Evolutionary conservation across 2,329 filamentous ascomycete genomes (phyloP).

Genomic region (Myotisia sp.): DNA sequence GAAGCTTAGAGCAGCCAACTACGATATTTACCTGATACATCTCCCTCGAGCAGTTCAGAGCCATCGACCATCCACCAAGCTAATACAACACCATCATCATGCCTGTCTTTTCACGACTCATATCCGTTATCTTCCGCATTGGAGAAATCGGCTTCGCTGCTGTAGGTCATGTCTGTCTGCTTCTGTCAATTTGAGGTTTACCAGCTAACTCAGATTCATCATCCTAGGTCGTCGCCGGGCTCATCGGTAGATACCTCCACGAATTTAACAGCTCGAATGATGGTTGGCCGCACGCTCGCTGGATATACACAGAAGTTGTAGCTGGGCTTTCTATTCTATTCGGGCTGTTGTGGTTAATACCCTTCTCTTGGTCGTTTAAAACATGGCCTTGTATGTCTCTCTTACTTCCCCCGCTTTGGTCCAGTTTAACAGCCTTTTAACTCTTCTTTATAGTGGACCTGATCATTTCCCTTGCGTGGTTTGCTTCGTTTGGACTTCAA

Average conservation of each 20-base stretch:
- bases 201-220: neutral
- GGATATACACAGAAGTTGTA: conserved; percentile 62
- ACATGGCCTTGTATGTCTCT: conserved; percentile 44
- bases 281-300: conserved; percentile 46
- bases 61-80: too few relatives aligned
- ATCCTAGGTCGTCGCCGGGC: conserved; percentile 44
- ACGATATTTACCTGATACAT: too few relatives aligned
- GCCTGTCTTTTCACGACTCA: conserved; percentile 39
- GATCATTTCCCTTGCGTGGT: conserved; percentile 55
- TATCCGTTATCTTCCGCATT: conserved; percentile 45
- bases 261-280: conserved; percentile 28
- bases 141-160: conserved; percentile 55
- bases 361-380: conserved; percentile 52
- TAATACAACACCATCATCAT: conserved; percentile 26
- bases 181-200: too few relatives aligned
- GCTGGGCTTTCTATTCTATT: conserved; percentile 55
- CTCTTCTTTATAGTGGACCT: conserved; percentile 41
- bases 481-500: conserved; percentile 52
- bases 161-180: conserved; percentile 32
- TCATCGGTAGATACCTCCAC: conserved; percentile 54
- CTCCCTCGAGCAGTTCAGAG: too few relatives aligned
- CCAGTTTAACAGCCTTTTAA: neutral
- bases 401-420: neutral
- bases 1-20: too few relatives aligned
- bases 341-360: conserved; percentile 58